A percentile compares a stretch with the other conserved stretches of the same genome.
Conservation (phyloP, 208 protist species). For the Trypanosoma congolense region DNA sequence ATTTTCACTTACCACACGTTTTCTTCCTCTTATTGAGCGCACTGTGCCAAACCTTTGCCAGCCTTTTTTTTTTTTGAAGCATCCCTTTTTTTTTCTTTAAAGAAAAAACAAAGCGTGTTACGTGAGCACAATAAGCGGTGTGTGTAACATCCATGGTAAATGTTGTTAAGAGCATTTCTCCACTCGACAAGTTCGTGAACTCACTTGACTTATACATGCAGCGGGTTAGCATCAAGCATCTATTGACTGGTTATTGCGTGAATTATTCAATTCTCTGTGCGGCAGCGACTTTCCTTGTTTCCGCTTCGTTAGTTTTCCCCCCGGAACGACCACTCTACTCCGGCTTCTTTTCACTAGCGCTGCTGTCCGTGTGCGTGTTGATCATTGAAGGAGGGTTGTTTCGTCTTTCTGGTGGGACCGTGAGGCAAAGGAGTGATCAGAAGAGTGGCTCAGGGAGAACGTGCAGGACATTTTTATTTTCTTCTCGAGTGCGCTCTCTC, state of each 20-base stretch:
- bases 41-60: no score
- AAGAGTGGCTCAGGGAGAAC: slow-evolving; percentile 12
- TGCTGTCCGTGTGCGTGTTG: slow-evolving; percentile 7
- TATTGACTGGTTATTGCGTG: slow-evolving; percentile 14
- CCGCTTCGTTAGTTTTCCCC: slow-evolving; percentile 10
- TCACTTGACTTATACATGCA: slow-evolving; percentile 15
- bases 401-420: slow-evolving; percentile 8
- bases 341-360: slow-evolving; percentile 3
- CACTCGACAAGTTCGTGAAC: slow-evolving; percentile 9
- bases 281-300: slow-evolving; percentile 5
- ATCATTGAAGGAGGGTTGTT: slow-evolving; percentile 16
- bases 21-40: neutral
- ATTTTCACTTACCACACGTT: slow-evolving; percentile 2
- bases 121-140: no score
- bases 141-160: slow-evolving; percentile 1
- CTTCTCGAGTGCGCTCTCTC: neutral
- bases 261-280: slow-evolving; percentile 11
- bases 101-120: no score
- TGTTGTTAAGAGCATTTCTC: neutral
- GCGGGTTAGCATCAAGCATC: slow-evolving; percentile 15
- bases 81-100: slow-evolving; percentile 6
- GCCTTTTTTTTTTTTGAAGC: no score
- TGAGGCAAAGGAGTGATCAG: slow-evolving; percentile 7
- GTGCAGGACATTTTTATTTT: slow-evolving; percentile 5
- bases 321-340: neutral